Conservation (phyloP, 106 monocot species). For the Dendrobium chrysotoxum region DNA sequence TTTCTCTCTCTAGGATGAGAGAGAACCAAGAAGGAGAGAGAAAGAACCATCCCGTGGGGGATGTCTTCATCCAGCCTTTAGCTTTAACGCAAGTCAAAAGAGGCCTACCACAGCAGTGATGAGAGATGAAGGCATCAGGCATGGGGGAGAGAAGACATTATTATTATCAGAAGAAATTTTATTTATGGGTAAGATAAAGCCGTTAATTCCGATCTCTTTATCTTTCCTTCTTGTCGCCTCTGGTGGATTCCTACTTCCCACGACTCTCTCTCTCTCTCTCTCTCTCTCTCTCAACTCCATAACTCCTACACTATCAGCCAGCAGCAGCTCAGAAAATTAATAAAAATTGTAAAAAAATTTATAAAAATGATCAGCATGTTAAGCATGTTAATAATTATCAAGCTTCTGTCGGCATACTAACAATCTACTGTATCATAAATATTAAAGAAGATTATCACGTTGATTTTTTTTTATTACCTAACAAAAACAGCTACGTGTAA, state of each 20-base stretch:
- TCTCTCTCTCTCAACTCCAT: not conserved
- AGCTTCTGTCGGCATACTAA: no score
- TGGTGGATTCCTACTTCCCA: not conserved
- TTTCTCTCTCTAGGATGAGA: slow-evolving; percentile 1
- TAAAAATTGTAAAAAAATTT: no score
- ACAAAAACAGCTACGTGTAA: no score
- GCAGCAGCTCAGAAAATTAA: no score
- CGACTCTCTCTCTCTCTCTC: not conserved
- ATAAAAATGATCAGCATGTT: no score
- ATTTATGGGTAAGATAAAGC: not conserved
- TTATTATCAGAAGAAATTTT: not conserved
- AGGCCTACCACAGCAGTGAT: not conserved
- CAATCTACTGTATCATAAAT: no score
- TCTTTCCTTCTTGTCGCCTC: not conserved
- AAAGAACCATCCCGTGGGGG: not conserved
- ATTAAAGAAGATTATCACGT: no score
- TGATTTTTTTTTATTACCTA: no score
- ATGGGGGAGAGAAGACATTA: not conserved
- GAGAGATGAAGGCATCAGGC: not conserved
- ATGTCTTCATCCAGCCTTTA: not conserved
- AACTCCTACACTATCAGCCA: not conserved
- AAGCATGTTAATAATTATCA: no score
- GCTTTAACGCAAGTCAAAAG: slow-evolving; percentile 2
- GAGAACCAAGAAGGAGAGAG: not conserved
- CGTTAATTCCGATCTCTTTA: slow-evolving; percentile 1